phyloP scores from a whole-genome alignment of 176 grass and related monocot species.

The Zoysia japonica region DNA sequence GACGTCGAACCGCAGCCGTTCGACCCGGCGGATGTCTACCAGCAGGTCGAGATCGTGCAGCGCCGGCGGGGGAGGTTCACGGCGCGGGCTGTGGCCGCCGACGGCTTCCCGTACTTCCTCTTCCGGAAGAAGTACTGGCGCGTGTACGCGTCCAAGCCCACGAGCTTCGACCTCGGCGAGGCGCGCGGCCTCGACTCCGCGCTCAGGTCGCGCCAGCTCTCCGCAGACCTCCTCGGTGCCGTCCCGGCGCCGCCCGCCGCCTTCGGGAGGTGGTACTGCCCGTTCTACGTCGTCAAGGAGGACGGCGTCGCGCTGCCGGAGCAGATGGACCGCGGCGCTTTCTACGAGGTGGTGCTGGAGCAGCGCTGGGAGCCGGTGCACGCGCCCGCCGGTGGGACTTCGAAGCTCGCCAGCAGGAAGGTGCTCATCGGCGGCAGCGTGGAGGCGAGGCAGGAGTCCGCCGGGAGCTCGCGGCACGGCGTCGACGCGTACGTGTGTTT shows the following conservation, averaged over 20 bases:
- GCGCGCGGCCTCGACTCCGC: slow-evolving; percentile 33
- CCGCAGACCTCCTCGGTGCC: neutral
- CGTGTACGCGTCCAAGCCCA: slow-evolving; percentile 35
- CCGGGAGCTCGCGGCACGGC: neutral
- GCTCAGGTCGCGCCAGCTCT: slow-evolving; percentile 22
- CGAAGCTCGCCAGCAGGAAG: slow-evolving; percentile 14
- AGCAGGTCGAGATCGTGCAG: slow-evolving; percentile 60
- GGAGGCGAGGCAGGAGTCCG: neutral
- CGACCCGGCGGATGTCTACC: slow-evolving; percentile 62
- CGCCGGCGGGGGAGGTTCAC: slow-evolving; percentile 43
- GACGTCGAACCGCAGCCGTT: slow-evolving; percentile 52
- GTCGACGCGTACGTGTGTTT: slow-evolving; percentile 64
- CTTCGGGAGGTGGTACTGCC: slow-evolving; percentile 61
- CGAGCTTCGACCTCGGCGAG: slow-evolving; percentile 38
- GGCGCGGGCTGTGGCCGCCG: slow-evolving; percentile 49
- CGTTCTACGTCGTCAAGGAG: slow-evolving; percentile 57
- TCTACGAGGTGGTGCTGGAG: slow-evolving; percentile 60
- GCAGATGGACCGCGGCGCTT: slow-evolving; percentile 47
- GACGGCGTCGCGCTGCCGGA: neutral
- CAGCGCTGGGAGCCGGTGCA: slow-evolving; percentile 51
- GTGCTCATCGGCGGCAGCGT: slow-evolving; percentile 36
- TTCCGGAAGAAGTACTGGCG: slow-evolving; percentile 53
- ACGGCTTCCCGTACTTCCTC: slow-evolving; percentile 44
- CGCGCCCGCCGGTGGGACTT: neutral
- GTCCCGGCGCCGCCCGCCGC: neutral